A percentile compares a stretch with the other conserved stretches of the same genome.
phyloP scores from a whole-genome alignment of 257 asterid species.

The Euphrasia confusa region DNA sequence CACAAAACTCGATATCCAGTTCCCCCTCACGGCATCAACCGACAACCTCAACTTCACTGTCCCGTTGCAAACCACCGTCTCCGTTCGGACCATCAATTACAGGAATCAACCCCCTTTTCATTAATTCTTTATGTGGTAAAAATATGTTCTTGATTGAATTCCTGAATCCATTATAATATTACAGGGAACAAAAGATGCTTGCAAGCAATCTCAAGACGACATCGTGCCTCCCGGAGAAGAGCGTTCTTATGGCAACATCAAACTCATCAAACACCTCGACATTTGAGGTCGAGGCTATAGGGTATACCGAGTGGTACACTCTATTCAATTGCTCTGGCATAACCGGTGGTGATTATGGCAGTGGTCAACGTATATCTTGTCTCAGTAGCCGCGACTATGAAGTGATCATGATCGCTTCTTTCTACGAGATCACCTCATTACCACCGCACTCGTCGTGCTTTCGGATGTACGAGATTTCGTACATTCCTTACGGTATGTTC shows the following conservation, averaged over 20 bases:
- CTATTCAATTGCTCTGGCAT: conserved; percentile 27
- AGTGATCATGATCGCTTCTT: conserved; percentile 20
- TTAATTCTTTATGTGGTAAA: no score
- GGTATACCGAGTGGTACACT: conserved; percentile 25
- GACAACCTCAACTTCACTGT: conserved; percentile 6
- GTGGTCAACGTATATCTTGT: conserved; percentile 11
- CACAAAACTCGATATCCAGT: conserved; percentile 25
- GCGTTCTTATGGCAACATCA: neutral
- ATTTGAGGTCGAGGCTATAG: conserved; percentile 25
- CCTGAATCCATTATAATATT: no score
- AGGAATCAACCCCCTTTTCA: neutral
- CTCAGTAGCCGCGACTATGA: conserved; percentile 19
- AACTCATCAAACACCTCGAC: conserved; percentile 2
- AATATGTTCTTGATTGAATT: no score
- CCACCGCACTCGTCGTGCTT: conserved; percentile 32
- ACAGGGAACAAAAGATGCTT: conserved; percentile 26
- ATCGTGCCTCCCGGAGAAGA: conserved; percentile 32
- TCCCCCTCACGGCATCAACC: conserved; percentile 26
- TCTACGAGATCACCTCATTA: conserved; percentile 18
- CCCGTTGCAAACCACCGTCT: conserved; percentile 22
- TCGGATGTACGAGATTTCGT: conserved; percentile 33
- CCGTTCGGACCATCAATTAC: conserved; percentile 27
- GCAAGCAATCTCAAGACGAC: conserved; percentile 12
- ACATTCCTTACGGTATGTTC: conserved; percentile 23
- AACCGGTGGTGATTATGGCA: neutral